Conservation (phyloP, 1,139 yeast genomes). For the Nakaseomyces nivariensis region DNA sequence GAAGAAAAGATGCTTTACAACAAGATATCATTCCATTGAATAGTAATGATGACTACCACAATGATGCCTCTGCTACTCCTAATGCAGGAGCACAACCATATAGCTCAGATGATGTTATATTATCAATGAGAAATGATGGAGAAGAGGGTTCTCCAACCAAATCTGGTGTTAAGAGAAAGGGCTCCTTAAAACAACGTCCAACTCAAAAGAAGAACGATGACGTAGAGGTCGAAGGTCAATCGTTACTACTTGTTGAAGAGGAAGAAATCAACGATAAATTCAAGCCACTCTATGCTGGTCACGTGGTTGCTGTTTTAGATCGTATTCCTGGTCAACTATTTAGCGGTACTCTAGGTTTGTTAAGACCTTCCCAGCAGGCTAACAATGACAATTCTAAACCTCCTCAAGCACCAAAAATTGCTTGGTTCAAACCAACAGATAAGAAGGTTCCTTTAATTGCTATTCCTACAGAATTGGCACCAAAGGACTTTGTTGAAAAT, state of each 20-base stretch:
- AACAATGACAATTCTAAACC: slow-evolving; percentile 36
- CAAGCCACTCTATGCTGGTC: slow-evolving; percentile 94
- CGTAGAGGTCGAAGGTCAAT: slow-evolving; percentile 97
- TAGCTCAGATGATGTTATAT: slow-evolving; percentile 19
- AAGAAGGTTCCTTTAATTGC: slow-evolving; percentile 96
- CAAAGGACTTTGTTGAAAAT: slow-evolving; percentile 86
- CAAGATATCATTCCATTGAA: slow-evolving; percentile 31
- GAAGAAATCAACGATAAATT: slow-evolving; percentile 90
- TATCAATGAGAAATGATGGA: slow-evolving; percentile 22
- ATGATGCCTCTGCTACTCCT: slow-evolving; percentile 46
- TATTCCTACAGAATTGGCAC: slow-evolving; percentile 97
- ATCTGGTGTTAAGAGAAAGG: slow-evolving; percentile 60
- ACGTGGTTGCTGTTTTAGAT: slow-evolving; percentile 94
- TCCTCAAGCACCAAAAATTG: slow-evolving; percentile 72
- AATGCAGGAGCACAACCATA: slow-evolving; percentile 17
- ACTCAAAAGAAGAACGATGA: slow-evolving; percentile 98
- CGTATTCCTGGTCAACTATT: slow-evolving; percentile 95
- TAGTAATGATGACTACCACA: slow-evolving; percentile 54
- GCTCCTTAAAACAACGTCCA: slow-evolving; percentile 89
- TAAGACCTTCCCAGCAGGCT: slow-evolving; percentile 94
- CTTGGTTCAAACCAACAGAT: slow-evolving; percentile 98
- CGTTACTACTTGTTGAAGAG: slow-evolving; percentile 81
- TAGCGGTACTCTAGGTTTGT: slow-evolving; percentile 83
- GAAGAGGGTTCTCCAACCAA: slow-evolving; percentile 19
- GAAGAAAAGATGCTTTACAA: slow-evolving; percentile 59